Conservation (phyloP, 306 rosid genomes). For the Cercis canadensis region DNA sequence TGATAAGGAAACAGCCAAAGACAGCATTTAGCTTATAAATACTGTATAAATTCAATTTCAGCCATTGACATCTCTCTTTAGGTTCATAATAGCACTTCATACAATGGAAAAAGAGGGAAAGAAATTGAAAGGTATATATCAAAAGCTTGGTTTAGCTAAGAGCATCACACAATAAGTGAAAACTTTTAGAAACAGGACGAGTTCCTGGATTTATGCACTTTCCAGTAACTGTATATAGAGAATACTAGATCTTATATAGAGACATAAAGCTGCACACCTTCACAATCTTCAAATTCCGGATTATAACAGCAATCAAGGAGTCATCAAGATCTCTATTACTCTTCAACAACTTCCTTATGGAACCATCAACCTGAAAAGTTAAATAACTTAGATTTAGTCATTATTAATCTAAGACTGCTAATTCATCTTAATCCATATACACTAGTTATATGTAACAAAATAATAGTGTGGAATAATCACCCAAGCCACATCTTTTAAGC, state of each 20-base stretch:
- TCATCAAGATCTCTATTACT: constrained; percentile 78
- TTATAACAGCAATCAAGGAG: constrained; percentile 69
- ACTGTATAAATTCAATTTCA: constrained; percentile 2
- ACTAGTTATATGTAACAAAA: constrained; percentile 22
- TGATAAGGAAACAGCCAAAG: constrained; percentile 26
- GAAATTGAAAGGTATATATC: constrained; percentile 1
- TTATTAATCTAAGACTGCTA: constrained; percentile 11
- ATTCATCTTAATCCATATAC: neutral
- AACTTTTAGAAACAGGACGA: neutral
- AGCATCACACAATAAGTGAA: constrained; percentile 17
- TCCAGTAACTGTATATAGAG: constrained; percentile 26
- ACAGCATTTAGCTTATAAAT: constrained; percentile 17
- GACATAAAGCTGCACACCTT: constrained; percentile 59
- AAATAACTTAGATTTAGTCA: constrained; percentile 18
- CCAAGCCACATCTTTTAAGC: constrained; percentile 18
- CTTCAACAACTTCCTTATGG: constrained; percentile 65
- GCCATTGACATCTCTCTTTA: constrained; percentile 16
- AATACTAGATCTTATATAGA: constrained; percentile 25
- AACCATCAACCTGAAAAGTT: constrained; percentile 61
- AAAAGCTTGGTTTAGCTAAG: constrained; percentile 8
- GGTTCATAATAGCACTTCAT: constrained; percentile 8
- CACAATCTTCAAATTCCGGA: constrained; percentile 83
- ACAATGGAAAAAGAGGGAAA: constrained; percentile 8
- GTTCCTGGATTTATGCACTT: neutral
- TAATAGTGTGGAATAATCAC: constrained; percentile 21